Percentiles rank a stretch among this genome's conserved stretches.
phyloP scores from a whole-genome alignment of 2,329 filamentous ascomycete species.

The Gyromitra esculenta region DNA sequence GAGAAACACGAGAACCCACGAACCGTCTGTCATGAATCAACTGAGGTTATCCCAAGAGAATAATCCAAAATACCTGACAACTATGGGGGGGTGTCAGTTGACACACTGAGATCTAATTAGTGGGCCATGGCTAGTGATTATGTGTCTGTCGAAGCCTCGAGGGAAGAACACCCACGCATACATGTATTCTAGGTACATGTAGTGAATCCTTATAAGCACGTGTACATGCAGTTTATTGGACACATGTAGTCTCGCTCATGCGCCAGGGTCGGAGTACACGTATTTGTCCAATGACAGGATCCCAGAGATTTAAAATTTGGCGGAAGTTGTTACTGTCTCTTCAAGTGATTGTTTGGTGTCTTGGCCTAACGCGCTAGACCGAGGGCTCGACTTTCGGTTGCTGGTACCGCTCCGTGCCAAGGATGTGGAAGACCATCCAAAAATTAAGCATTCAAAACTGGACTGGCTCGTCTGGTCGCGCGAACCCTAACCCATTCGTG shows the following conservation, averaged over 20 bases:
- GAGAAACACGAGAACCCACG: not conserved
- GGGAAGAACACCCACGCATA: not conserved
- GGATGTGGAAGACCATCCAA: conserved; percentile 30
- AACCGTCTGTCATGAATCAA: conserved; percentile 5
- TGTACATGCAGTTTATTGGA: conserved; percentile 18
- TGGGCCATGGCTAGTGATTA: not conserved
- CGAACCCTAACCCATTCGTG: conserved; percentile 37
- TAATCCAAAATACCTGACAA: not conserved
- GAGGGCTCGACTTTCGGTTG: conserved; percentile 3
- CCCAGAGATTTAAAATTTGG: conserved; percentile 13
- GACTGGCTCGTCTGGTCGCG: conserved; percentile 5
- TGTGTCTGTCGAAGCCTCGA: not conserved
- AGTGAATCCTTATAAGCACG: not conserved
- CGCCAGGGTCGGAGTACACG: not conserved
- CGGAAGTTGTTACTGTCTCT: conserved; percentile 3
- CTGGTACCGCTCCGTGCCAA: conserved; percentile 35
- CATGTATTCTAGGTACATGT: conserved; percentile 8
- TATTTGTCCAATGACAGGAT: conserved; percentile 10
- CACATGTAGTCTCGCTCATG: conserved; percentile 15
- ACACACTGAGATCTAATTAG: conserved; percentile 20
- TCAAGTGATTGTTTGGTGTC: conserved; percentile 5
- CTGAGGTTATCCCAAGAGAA: conserved; percentile 7
- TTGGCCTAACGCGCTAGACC: not conserved
- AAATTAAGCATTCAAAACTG: conserved; percentile 48
- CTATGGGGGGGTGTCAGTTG: conserved; percentile 9